Conservation (phyloP, 768 basidiomycete species). For the Kwoniella sp. region DNA sequence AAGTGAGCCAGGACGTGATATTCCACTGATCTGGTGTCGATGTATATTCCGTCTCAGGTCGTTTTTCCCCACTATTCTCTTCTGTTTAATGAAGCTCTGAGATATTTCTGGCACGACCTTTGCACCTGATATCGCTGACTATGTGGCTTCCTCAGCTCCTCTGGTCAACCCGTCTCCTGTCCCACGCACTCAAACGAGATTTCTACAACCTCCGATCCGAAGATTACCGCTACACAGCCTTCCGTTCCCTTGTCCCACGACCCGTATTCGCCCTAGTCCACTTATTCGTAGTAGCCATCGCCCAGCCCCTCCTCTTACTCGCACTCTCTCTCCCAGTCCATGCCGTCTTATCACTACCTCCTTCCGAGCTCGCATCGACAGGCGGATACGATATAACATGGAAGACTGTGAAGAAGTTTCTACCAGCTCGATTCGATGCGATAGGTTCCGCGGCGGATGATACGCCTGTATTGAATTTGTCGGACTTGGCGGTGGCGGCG, state of each 20-base stretch:
- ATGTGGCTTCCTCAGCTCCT: constrained; percentile 45
- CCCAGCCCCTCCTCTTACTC: constrained; percentile 79
- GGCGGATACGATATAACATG: constrained; percentile 20
- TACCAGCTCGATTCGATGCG: constrained; percentile 18
- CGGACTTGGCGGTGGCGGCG: constrained; percentile 67
- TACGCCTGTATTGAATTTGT: constrained; percentile 62
- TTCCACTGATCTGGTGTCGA: too few relatives aligned
- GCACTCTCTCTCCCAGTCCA: constrained; percentile 59
- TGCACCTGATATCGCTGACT: constrained; percentile 5
- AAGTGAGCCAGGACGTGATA: constrained; percentile 61
- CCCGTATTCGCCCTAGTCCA: constrained; percentile 67
- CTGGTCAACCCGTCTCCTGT: constrained; percentile 63
- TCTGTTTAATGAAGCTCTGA: too few relatives aligned
- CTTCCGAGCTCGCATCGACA: constrained; percentile 30
- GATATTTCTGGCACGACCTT: too few relatives aligned
- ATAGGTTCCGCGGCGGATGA: constrained; percentile 49
- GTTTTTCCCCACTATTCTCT: too few relatives aligned
- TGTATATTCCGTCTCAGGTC: too few relatives aligned
- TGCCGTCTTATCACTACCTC: constrained; percentile 53
- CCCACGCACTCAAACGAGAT: constrained; percentile 82
- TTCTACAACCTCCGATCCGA: constrained; percentile 63
- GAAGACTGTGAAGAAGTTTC: constrained; percentile 20
- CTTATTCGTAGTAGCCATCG: constrained; percentile 72
- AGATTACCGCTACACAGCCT: constrained; percentile 86
- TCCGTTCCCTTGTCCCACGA: constrained; percentile 65